Percentiles rank a stretch among this genome's conserved stretches.
Conservation (phyloP, 2,329 filamentous ascomycete species). For the Aspergillus transmontanensis region DNA sequence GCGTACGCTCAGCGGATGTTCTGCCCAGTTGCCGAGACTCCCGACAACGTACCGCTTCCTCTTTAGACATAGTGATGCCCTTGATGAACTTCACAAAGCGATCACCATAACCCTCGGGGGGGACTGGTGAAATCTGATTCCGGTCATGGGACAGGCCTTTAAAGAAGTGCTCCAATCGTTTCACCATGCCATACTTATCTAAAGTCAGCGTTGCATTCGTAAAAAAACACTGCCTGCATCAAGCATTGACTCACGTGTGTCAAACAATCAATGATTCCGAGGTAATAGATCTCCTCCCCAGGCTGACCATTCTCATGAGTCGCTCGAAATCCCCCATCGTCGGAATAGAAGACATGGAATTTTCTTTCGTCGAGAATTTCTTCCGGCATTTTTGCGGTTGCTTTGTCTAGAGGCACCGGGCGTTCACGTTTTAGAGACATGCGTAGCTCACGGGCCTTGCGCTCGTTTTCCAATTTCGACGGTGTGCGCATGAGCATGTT, state of each 20-base stretch:
- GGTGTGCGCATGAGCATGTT: slow-evolving; percentile 82
- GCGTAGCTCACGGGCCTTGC: slow-evolving; percentile 86
- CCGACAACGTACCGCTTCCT: slow-evolving; percentile 68
- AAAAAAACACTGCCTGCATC: neutral
- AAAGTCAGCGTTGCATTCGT: neutral
- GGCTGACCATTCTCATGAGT: slow-evolving; percentile 86
- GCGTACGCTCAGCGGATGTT: slow-evolving; percentile 34
- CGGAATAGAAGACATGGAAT: slow-evolving; percentile 85
- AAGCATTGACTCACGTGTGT: slow-evolving; percentile 73
- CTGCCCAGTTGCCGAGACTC: slow-evolving; percentile 32
- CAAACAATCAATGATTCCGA: slow-evolving; percentile 96
- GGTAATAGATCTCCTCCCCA: slow-evolving; percentile 93
- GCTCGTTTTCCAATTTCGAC: slow-evolving; percentile 86
- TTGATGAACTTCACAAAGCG: slow-evolving; percentile 92
- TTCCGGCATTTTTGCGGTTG: slow-evolving; percentile 83
- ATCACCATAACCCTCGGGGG: slow-evolving; percentile 87
- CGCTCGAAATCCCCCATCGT: slow-evolving; percentile 89
- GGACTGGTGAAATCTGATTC: slow-evolving; percentile 87
- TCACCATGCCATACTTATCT: slow-evolving; percentile 84
- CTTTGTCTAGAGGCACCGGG: slow-evolving; percentile 88
- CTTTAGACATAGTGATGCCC: slow-evolving; percentile 84
- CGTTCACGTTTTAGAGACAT: slow-evolving; percentile 92
- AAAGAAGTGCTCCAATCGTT: slow-evolving; percentile 95
- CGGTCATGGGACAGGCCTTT: slow-evolving; percentile 86
- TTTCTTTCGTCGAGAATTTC: slow-evolving; percentile 76